Percentiles rank a stretch among this genome's conserved stretches.
These are phyloP conservation scores for Chlorociboria aeruginascens DNA, from an alignment of 495 filamentous ascomycete genomes.

Conservation along the genomic window DNA sequence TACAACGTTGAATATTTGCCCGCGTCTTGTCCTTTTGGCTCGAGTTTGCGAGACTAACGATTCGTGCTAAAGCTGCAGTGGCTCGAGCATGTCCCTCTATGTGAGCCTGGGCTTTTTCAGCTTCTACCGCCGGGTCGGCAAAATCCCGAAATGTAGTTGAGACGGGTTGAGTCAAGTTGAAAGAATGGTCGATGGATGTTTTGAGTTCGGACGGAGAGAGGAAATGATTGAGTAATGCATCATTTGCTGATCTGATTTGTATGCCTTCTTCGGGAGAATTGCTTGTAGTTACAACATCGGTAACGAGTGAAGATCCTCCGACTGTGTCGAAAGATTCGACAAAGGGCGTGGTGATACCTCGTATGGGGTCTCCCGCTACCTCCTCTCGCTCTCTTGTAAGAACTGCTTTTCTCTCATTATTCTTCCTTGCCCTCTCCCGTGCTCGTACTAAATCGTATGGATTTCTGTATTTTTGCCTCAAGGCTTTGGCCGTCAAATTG, in stretches of 20 bases:
- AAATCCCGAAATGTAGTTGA: constrained; percentile 23
- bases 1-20: constrained; percentile 69
- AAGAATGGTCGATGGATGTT: constrained; percentile 48
- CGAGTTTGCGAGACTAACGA: constrained; percentile 62
- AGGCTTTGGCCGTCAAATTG: constrained; percentile 14
- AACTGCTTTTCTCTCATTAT: constrained; percentile 56
- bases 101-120: constrained; percentile 24
- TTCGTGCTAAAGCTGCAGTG: constrained; percentile 57
- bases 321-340: constrained; percentile 64
- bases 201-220: constrained; percentile 53
- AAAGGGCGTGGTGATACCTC: constrained; percentile 69
- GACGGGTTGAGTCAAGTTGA: constrained; percentile 47
- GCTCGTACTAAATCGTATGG: constrained; percentile 60
- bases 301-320: constrained; percentile 16
- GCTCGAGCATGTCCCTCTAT: constrained; percentile 39
- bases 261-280: constrained; percentile 17
- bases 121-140: constrained; percentile 35
- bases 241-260: constrained; percentile 22
- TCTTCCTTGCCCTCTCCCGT: constrained; percentile 66
- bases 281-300: constrained; percentile 26
- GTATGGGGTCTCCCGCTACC: constrained; percentile 61
- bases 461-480: constrained; percentile 36
- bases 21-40: constrained; percentile 63
- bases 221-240: constrained; percentile 58
- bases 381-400: constrained; percentile 49